A percentile compares a stretch with the other conserved stretches of the same genome.
Evolutionary conservation across 2,329 filamentous ascomycete species (phyloP).

Genomic region (Fusarium domesticum): DNA sequence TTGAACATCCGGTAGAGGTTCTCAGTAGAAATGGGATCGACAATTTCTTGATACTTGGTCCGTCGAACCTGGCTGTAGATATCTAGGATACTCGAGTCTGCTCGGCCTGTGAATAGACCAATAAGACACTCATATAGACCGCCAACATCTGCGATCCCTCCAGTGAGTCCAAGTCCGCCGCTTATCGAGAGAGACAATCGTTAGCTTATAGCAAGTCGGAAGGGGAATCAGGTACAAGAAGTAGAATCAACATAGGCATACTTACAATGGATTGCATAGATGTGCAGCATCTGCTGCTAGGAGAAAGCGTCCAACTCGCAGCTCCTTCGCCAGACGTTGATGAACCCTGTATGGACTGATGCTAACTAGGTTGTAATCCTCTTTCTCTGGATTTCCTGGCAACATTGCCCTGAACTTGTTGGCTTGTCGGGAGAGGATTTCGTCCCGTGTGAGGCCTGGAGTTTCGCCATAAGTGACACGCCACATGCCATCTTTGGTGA

Average conservation of each 20-base stretch:
- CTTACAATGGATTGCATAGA: slow-evolving; percentile 44
- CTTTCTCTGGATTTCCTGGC: slow-evolving; percentile 5
- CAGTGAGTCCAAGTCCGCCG: slow-evolving; percentile 61
- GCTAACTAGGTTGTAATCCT: slow-evolving; percentile 51
- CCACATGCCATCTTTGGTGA: slow-evolving; percentile 58
- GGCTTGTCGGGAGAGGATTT: slow-evolving; percentile 52
- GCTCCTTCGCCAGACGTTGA: slow-evolving; percentile 55
- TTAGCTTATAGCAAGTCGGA: too few species aligned
- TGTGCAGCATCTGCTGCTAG: slow-evolving; percentile 62
- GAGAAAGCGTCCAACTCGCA: slow-evolving; percentile 56
- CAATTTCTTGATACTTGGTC: slow-evolving; percentile 8
- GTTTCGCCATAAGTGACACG: slow-evolving; percentile 62
- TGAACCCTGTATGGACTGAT: slow-evolving; percentile 61
- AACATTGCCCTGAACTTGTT: slow-evolving; percentile 46
- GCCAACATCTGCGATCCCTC: slow-evolving; percentile 62
- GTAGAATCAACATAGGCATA: neutral
- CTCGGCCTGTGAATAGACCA: slow-evolving; percentile 5
- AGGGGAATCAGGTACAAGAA: too few species aligned
- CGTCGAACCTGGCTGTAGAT: slow-evolving; percentile 6
- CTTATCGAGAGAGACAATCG: slow-evolving; percentile 22
- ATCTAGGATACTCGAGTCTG: slow-evolving; percentile 10
- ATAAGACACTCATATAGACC: slow-evolving; percentile 57
- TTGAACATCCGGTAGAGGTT: slow-evolving; percentile 7
- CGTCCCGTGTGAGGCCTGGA: slow-evolving; percentile 49
- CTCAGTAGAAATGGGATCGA: slow-evolving; percentile 6